Evolutionary conservation across 495 filamentous ascomycete genomes (phyloP).

Genomic region (Aspergillus kassunensis): DNA sequence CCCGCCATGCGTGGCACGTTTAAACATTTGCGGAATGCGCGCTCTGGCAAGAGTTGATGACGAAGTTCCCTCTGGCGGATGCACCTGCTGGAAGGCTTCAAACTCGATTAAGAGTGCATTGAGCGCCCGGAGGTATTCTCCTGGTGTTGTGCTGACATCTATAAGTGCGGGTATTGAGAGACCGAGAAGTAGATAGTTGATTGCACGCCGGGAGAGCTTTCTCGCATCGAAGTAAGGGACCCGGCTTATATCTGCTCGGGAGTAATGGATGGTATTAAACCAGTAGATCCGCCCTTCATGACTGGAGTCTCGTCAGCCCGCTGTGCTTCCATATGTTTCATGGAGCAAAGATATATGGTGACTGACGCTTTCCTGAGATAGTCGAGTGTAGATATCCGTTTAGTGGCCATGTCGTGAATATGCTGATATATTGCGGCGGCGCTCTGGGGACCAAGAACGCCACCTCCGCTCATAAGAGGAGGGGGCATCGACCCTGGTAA

Average conservation of each 20-base stretch:
- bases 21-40: constrained; percentile 86
- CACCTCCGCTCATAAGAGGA: constrained; percentile 30
- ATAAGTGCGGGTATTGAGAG: constrained; percentile 84
- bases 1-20: constrained; percentile 57
- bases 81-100: constrained; percentile 83
- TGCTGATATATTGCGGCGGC: constrained; percentile 71
- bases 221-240: constrained; percentile 81
- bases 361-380: constrained; percentile 88
- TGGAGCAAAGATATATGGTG: not conserved
- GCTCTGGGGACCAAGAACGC: constrained; percentile 53
- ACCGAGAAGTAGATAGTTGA: constrained; percentile 89
- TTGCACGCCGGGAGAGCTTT: constrained; percentile 79
- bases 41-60: constrained; percentile 70
- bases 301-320: constrained; percentile 37
- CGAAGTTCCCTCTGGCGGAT: constrained; percentile 68
- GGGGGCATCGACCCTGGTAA: constrained; percentile 23
- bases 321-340: not conserved
- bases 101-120: constrained; percentile 87
- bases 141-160: constrained; percentile 73
- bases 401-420: constrained; percentile 83
- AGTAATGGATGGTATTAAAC: constrained; percentile 94
- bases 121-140: constrained; percentile 83
- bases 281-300: constrained; percentile 93
- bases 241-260: constrained; percentile 70
- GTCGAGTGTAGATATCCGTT: constrained; percentile 92